phyloP scores from a whole-genome alignment of 768 basidiomycete genomes.

The Pisolithus sp. region DNA sequence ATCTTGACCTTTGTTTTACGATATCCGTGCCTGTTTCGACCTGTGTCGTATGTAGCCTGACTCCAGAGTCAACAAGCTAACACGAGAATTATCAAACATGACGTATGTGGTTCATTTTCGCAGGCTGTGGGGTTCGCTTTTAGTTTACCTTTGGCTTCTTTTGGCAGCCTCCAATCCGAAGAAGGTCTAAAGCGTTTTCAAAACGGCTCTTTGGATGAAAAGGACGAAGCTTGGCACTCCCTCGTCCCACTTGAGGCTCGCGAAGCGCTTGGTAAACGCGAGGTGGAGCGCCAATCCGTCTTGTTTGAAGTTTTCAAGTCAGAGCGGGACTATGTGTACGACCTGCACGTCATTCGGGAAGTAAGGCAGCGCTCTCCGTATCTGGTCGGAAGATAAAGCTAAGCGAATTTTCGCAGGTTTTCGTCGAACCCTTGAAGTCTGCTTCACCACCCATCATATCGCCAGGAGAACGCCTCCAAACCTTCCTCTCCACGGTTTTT shows the following conservation, averaged over 20 bases:
- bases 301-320: constrained; percentile 88
- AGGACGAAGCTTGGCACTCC: constrained; percentile 79
- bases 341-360: constrained; percentile 65
- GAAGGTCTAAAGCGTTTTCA: constrained; percentile 67
- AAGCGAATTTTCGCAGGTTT: constrained; percentile 45
- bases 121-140: not conserved
- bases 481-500: constrained; percentile 78
- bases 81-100: constrained; percentile 30
- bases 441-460: constrained; percentile 61
- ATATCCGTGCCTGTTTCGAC: constrained; percentile 2
- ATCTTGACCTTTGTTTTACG: constrained; percentile 21
- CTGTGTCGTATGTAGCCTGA: constrained; percentile 18
- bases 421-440: constrained; percentile 56
- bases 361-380: constrained; percentile 30
- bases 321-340: constrained; percentile 82
- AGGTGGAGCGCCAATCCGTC: constrained; percentile 79
- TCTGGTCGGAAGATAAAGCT: not conserved
- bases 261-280: constrained; percentile 64
- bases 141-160: not conserved
- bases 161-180: constrained; percentile 50
- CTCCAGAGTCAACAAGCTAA: constrained; percentile 21
- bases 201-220: constrained; percentile 51
- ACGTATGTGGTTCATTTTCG: constrained; percentile 29
- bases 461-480: constrained; percentile 42
- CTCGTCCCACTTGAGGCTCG: constrained; percentile 69